Evolutionary conservation across 257 asterid genomes (phyloP).

Genomic region (Lantana camara): DNA sequence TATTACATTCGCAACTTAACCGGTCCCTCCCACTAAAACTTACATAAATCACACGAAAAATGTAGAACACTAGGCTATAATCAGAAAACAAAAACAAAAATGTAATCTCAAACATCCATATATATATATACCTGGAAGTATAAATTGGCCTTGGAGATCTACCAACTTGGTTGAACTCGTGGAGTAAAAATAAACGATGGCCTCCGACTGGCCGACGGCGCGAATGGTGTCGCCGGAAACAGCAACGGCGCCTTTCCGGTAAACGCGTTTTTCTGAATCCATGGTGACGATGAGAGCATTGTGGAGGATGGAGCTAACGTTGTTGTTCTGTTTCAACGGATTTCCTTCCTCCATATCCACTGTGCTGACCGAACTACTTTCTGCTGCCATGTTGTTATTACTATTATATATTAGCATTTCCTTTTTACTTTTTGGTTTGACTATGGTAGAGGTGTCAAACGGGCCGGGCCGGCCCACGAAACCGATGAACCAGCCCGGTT

Average conservation of each 20-base stretch:
- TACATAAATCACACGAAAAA: too few species aligned
- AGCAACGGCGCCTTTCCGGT: constrained; percentile 63
- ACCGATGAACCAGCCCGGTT: too few species aligned
- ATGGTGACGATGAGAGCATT: constrained; percentile 63
- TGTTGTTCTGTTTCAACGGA: neutral
- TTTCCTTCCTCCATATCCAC: constrained; percentile 21
- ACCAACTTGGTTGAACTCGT: constrained; percentile 41
- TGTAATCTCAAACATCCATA: neutral
- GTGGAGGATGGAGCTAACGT: constrained; percentile 53
- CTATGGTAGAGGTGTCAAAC: too few species aligned
- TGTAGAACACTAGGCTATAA: neutral
- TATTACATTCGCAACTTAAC: too few species aligned
- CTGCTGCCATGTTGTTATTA: too few species aligned
- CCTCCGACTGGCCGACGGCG: constrained; percentile 60
- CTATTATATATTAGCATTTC: too few species aligned
- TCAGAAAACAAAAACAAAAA: neutral
- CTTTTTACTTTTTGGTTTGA: too few species aligned
- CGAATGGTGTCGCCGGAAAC: constrained; percentile 48
- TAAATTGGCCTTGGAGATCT: constrained; percentile 52
- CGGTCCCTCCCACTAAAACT: too few species aligned
- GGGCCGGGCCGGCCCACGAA: too few species aligned
- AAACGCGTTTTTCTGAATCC: constrained; percentile 61
- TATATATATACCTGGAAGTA: constrained; percentile 52
- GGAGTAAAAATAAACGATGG: constrained; percentile 47
- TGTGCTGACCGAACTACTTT: too few species aligned